Evolutionary conservation across 139 green algal genomes (phyloP).

Genomic region (Gonium pectorale): DNA sequence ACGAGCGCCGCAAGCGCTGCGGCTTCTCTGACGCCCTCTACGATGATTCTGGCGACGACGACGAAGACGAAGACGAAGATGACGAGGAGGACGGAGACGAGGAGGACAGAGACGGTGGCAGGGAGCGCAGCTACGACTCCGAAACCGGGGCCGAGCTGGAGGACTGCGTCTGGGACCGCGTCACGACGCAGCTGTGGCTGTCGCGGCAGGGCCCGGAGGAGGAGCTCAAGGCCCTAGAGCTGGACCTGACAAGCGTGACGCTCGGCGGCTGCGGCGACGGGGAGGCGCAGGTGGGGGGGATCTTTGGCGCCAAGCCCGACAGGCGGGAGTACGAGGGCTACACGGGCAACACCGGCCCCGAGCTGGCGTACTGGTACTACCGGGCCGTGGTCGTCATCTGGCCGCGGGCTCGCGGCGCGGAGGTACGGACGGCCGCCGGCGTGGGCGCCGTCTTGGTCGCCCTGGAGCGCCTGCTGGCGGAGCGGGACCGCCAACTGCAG

Average conservation of each 20-base stretch:
- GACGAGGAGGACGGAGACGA: too few species aligned
- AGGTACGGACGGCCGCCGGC: neutral
- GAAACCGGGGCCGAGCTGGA: too few species aligned
- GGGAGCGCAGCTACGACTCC: too few species aligned
- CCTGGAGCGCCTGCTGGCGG: neutral
- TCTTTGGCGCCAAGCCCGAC: neutral
- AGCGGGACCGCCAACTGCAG: too few species aligned
- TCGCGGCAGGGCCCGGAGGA: too few species aligned
- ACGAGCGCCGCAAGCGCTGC: too few species aligned
- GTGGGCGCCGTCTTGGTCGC: neutral
- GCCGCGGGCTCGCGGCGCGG: neutral
- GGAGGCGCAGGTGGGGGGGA: neutral
- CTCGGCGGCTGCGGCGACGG: too few species aligned
- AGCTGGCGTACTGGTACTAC: constrained; percentile 9
- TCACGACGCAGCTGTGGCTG: neutral
- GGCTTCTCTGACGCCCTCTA: too few species aligned
- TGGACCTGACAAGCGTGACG: too few species aligned
- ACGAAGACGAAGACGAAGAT: too few species aligned
- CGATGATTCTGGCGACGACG: too few species aligned
- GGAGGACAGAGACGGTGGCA: too few species aligned
- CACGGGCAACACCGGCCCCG: constrained; percentile 14
- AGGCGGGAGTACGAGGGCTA: constrained; percentile 33
- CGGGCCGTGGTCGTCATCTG: constrained; percentile 21
- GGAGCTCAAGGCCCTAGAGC: neutral
- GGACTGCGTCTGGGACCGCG: neutral